Base-by-base conservation (phyloP, 1,284 basidiomycete species). In the Sporisorium iseilematis-ciliati region DNA sequence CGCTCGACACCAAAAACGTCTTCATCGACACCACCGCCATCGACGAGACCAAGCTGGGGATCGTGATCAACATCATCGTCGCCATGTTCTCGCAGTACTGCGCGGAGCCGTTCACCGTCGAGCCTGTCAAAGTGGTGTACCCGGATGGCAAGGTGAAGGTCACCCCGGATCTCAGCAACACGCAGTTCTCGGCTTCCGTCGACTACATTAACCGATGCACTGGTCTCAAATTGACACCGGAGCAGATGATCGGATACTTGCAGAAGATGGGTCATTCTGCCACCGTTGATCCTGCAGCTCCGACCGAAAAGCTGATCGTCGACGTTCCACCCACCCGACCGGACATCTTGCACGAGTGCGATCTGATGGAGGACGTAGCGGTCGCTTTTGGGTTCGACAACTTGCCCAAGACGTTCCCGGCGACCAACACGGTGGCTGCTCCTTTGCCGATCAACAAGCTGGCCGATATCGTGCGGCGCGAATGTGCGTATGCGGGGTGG, bases 11-110 rank as follows among this genome's bases (percentile, higher is more conserved):
- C 14, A 90, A 89, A 65, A 97, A 99, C 86, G 89, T 99, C 84
- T 97, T 98, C 87, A 93, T 99, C 79, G 97, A 99, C 86, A 91
- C 94, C 50, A 99, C 97, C 7, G 96, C 95, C 7, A 96, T 94
- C n/a, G 97, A 99, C 85, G 90, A 94, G 86, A 98, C 96, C 50
- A 99, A 98, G 87, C 90, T 99, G 60, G 91, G 91, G 79, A 95
- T 97, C 74, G 97, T 98, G 57, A 90, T 95, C 58, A 97, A 96
- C 86, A 94, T 97, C 74, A 90, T 99, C 35, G 89, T 92, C 7
- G 92, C 93, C 45, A 97, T 98, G 96, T 99, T 99, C 87, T 92
- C 94, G 14, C 94, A 98, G 87, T 97, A 99, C 86, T 95, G 93
- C 84, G 90, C 89, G 65, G 91, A 94, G 56, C 93, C 95, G 3